These are phyloP conservation scores for Babesia gibsoni DNA, from an alignment of 169 alveolate genomes.

Conservation along the genomic window DNA sequence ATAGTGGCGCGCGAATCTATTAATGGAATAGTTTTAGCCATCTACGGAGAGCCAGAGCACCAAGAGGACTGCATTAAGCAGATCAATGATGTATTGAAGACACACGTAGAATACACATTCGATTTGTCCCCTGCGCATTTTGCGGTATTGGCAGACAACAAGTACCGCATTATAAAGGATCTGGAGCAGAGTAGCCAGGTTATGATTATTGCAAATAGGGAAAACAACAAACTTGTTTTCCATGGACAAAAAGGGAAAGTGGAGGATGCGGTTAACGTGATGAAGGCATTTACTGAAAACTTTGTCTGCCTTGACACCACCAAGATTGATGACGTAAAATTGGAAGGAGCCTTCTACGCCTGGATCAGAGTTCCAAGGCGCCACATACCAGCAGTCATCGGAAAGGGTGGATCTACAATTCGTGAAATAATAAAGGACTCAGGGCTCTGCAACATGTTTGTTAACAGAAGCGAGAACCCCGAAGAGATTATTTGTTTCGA, in stretches of 20 bases:
- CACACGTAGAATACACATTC: conserved; percentile 8
- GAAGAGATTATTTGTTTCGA: conserved; percentile 32
- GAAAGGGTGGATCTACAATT: conserved; percentile 57
- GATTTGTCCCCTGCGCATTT: conserved; percentile 34
- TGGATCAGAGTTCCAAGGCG: conserved; percentile 34
- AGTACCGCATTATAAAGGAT: conserved; percentile 28
- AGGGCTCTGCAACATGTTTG: conserved; percentile 40
- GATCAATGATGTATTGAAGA: conserved; percentile 25
- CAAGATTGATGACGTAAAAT: not conserved
- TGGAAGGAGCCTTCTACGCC: conserved; percentile 29
- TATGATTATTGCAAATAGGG: conserved; percentile 10
- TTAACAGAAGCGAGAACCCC: conserved; percentile 25
- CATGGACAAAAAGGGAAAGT: conserved; percentile 35
- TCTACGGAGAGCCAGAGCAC: conserved; percentile 38
- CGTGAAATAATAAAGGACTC: conserved; percentile 28
- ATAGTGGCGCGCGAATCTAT: conserved; percentile 20
- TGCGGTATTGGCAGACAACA: conserved; percentile 46
- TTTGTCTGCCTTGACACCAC: conserved; percentile 23
- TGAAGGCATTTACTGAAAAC: conserved; percentile 34
- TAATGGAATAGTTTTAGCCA: conserved; percentile 19
- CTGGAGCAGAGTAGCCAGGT: conserved; percentile 26
- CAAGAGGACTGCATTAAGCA: conserved; percentile 43
- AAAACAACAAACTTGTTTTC: conserved; percentile 13
- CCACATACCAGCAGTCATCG: conserved; percentile 45
- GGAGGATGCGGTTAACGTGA: conserved; percentile 27